Evolutionary conservation across 78 protist genomes (phyloP), one percentile per base, ranked within the genome.

Genomic region (Diacronema lutheri): DNA sequence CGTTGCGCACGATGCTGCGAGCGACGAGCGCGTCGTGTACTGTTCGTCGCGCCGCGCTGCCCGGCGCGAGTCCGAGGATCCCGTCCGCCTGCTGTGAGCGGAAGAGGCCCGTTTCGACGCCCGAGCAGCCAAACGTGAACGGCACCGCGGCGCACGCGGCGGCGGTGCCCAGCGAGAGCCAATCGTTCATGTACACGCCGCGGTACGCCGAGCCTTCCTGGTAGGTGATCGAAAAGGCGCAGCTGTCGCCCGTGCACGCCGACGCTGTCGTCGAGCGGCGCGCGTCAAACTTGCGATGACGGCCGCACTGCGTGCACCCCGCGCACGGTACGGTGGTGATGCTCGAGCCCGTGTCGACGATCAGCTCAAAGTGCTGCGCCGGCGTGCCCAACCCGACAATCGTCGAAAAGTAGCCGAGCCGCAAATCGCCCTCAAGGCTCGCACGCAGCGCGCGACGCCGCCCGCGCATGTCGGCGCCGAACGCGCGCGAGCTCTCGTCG

Each of bases 21-120:
- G 0, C 56, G 56, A 38, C 76, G n/a, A 69, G 31, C 31, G 76
- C n/a, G 11, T 44, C 5, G n/a, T 19, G 55, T 55, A 4, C 3
- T 20, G 55, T 19, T 0, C 14, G n/a, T 4, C 12, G 40, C n/a
- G 21, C 3, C 4, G 31, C 26, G 55, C 76, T 7, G 31, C 46
- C 55, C 11, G 33, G 9, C 40, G 74, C 74, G 55, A 71, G 9
- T 35, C 79, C 79, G 23, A 71, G 57, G 79, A 71, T 71, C 26
- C 79, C 79, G 35, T 71, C 79, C 19, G 79, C 79, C 35, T 37
- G 37, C 79, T 71, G 79, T 10, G 33, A 33, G 16, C 23, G 79
- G 57, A 71, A 71, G 37, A 41, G 11, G 25, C 79, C 79, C 40
- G 58, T 23, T 58, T 71, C 79, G 21, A 6, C 13, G 23, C 58